These are phyloP conservation scores for Scutellaria galericulata DNA, from an alignment of 257 asterid species.

Conservation along the genomic window DNA sequence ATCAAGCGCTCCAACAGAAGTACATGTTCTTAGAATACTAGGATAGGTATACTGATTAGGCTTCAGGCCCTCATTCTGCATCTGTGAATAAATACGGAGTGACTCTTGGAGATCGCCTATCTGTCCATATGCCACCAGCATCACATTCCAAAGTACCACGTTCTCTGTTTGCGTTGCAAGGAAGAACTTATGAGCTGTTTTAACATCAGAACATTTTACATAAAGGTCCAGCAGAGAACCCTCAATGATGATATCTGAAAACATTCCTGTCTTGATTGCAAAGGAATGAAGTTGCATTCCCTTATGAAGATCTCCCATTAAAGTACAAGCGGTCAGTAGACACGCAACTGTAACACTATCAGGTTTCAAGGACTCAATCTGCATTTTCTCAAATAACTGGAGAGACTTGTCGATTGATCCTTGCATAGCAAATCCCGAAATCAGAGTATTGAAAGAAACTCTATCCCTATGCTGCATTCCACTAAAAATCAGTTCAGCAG, in stretches of 20 bases:
- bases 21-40: conserved; percentile 80
- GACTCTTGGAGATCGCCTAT: conserved; percentile 72
- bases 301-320: conserved; percentile 59
- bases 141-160: conserved; percentile 86
- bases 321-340: conserved; percentile 68
- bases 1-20: conserved; percentile 66
- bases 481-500: conserved; percentile 65
- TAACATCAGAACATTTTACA: conserved; percentile 73
- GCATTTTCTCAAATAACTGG: conserved; percentile 71
- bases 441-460: conserved; percentile 78
- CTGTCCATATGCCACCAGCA: conserved; percentile 91
- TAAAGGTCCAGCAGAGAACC: conserved; percentile 88
- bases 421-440: conserved; percentile 70
- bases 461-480: conserved; percentile 64
- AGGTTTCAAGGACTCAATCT: conserved; percentile 59
- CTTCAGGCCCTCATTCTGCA: conserved; percentile 62
- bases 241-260: conserved; percentile 69
- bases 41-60: conserved; percentile 90
- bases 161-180: conserved; percentile 56
- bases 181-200: conserved; percentile 68
- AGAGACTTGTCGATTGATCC: conserved; percentile 65
- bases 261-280: conserved; percentile 79
- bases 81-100: conserved; percentile 52
- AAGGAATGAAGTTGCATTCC: conserved; percentile 79
- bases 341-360: conserved; percentile 80